Evolutionary conservation across 176 grass and related monocot genomes (phyloP).

Genomic region (Dactylis glomerata): DNA sequence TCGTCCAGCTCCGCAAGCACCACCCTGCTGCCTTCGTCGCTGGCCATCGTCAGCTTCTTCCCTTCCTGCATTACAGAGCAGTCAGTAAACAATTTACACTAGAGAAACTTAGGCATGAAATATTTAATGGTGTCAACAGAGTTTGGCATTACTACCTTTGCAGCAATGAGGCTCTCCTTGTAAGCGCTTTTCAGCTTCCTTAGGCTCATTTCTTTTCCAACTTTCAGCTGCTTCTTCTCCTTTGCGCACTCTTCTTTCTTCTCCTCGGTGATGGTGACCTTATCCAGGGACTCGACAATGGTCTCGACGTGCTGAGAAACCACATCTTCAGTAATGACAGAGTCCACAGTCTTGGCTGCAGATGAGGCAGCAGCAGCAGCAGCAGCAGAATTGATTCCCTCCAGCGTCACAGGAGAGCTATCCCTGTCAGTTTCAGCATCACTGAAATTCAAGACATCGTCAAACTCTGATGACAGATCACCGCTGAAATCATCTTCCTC

Average conservation of each 20-base stretch:
- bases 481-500: constrained; percentile 46
- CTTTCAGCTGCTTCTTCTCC: not conserved
- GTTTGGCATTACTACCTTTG: constrained; percentile 44
- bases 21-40: constrained; percentile 34
- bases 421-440: constrained; percentile 23
- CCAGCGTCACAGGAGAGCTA: not conserved
- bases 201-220: constrained; percentile 35
- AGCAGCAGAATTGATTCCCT: not conserved
- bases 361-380: constrained; percentile 20
- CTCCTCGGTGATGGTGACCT: constrained; percentile 2
- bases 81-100: not conserved
- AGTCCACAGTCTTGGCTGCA: constrained; percentile 34
- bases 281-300: constrained; percentile 13
- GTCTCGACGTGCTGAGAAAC: not conserved
- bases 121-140: not conserved
- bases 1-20: constrained; percentile 40
- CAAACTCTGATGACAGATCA: constrained; percentile 36
- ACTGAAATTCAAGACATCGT: not conserved
- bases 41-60: not conserved
- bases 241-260: not conserved
- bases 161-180: constrained; percentile 32
- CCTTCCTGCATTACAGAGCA: constrained; percentile 11
- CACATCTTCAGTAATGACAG: constrained; percentile 17
- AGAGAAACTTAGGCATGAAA: not conserved
- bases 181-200: constrained; percentile 49